phyloP scores from a whole-genome alignment of 2,329 filamentous ascomycete species.

The Aspergillus awamori region DNA sequence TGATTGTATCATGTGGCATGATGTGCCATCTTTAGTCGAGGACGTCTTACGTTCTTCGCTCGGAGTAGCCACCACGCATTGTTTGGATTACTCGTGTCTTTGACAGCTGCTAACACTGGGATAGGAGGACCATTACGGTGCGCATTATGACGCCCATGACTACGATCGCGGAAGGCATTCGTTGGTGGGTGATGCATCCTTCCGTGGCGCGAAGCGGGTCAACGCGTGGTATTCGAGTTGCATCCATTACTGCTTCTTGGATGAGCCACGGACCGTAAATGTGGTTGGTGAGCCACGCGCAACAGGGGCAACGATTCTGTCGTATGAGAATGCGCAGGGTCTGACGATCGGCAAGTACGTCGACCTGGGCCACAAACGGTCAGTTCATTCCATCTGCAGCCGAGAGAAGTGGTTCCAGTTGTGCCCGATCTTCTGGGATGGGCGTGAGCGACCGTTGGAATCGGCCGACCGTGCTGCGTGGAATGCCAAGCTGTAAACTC shows the following conservation, averaged over 20 bases:
- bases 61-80: too few species aligned
- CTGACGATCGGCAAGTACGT: constrained; percentile 73
- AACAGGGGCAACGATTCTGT: constrained; percentile 69
- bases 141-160: constrained; percentile 58
- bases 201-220: constrained; percentile 59
- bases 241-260: constrained; percentile 63
- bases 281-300: constrained; percentile 69
- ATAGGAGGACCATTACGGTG: constrained; percentile 63
- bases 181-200: constrained; percentile 59
- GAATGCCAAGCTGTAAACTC: constrained; percentile 49
- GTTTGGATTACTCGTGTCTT: too few species aligned
- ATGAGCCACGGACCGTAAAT: constrained; percentile 58
- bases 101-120: neutral
- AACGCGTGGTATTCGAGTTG: constrained; percentile 61
- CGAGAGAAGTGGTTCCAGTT: constrained; percentile 70
- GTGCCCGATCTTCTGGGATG: constrained; percentile 55
- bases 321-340: constrained; percentile 74
- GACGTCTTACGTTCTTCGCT: too few species aligned
- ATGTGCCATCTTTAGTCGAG: too few species aligned
- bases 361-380: constrained; percentile 72
- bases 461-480: constrained; percentile 50
- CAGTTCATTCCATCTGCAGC: constrained; percentile 66
- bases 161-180: constrained; percentile 65
- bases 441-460: constrained; percentile 47
- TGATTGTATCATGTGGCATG: too few species aligned